These are phyloP conservation scores for Neonectria punicea DNA, from an alignment of 2,329 filamentous ascomycete genomes.

Conservation along the genomic window DNA sequence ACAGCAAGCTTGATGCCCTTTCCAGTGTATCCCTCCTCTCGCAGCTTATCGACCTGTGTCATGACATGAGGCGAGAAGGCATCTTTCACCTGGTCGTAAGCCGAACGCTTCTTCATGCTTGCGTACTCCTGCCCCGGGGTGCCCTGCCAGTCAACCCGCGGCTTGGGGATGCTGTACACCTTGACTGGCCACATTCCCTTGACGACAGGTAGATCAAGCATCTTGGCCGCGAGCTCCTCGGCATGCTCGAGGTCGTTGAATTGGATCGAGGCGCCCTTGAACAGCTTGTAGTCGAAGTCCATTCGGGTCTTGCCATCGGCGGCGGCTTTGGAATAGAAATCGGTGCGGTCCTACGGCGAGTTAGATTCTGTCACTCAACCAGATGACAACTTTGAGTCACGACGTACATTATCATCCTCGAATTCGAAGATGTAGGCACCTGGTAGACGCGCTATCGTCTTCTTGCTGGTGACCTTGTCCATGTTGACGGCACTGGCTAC, in stretches of 20 bases:
- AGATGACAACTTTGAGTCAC: neutral
- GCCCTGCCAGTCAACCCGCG: constrained; percentile 55
- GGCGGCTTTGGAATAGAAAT: constrained; percentile 51
- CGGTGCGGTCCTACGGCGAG: constrained; percentile 51
- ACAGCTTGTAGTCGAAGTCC: constrained; percentile 61
- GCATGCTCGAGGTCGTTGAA: constrained; percentile 59
- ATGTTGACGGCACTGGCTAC: constrained; percentile 44
- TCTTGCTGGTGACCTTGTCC: constrained; percentile 37
- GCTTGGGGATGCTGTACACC: constrained; percentile 56
- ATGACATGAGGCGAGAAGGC: constrained; percentile 63
- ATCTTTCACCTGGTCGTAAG: constrained; percentile 42
- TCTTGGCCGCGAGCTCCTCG: constrained; percentile 53
- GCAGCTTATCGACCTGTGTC: constrained; percentile 66
- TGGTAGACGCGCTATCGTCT: constrained; percentile 46
- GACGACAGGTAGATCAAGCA: constrained; percentile 56
- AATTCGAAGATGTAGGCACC: constrained; percentile 66
- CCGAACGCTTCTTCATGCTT: constrained; percentile 28
- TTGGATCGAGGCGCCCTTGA: constrained; percentile 65
- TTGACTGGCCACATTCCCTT: constrained; percentile 62
- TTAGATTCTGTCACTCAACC: neutral
- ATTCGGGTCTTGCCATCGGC: constrained; percentile 55
- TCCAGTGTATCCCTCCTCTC: constrained; percentile 59
- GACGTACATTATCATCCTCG: constrained; percentile 58
- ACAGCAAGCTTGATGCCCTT: constrained; percentile 64
- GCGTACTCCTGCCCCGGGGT: constrained; percentile 39